Conservation (phyloP, 148 eudicot genomes). For the Diospyros kaki region DNA sequence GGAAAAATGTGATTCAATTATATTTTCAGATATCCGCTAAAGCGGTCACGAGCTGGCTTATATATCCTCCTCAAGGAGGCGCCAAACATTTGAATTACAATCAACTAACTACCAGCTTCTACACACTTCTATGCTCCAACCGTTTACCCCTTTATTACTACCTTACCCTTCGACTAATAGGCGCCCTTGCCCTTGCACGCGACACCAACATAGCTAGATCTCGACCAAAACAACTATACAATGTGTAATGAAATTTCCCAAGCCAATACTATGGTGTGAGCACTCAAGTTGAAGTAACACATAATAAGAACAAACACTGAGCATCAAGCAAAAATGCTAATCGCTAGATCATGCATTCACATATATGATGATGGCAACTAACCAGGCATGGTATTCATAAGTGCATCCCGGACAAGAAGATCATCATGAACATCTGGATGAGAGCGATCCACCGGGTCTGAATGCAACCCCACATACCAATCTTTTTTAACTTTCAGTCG, state of each 20-base stretch:
- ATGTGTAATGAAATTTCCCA: not conserved
- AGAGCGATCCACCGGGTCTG: slow-evolving; percentile 90
- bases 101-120: too few species aligned
- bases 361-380: slow-evolving; percentile 25
- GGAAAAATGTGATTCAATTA: too few species aligned
- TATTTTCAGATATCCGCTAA: too few species aligned
- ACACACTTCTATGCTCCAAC: too few species aligned
- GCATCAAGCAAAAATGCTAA: not conserved
- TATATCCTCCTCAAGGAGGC: too few species aligned
- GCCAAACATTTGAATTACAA: too few species aligned
- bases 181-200: too few species aligned
- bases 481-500: slow-evolving; percentile 74
- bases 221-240: not conserved
- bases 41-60: too few species aligned
- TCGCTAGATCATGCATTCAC: not conserved
- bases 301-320: not conserved
- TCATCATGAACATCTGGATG: slow-evolving; percentile 98
- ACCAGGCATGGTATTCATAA: slow-evolving; percentile 49
- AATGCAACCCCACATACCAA: slow-evolving; percentile 79
- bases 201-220: not conserved
- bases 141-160: too few species aligned
- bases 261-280: not conserved
- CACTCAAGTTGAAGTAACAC: not conserved
- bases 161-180: too few species aligned
- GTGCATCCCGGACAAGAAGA: slow-evolving; percentile 63